Conservation (phyloP, 768 basidiomycete species). For the Chiua virens region DNA sequence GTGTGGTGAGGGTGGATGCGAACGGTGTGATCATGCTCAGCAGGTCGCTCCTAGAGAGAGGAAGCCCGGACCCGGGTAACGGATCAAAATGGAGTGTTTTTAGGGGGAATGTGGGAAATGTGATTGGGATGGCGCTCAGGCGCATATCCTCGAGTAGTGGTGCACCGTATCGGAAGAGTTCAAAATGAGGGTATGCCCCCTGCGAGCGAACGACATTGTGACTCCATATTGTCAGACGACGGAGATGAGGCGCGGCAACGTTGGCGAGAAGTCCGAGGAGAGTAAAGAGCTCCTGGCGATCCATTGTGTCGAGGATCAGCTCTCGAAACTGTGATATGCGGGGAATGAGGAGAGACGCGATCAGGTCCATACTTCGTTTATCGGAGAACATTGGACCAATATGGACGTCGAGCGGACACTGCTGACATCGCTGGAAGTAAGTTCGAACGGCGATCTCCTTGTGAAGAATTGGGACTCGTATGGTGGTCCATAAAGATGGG, state of each 20-base stretch:
- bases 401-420: constrained; percentile 32
- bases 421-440: constrained; percentile 33
- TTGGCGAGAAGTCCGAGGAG: constrained; percentile 24
- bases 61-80: constrained; percentile 27
- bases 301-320: constrained; percentile 30
- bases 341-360: constrained; percentile 27
- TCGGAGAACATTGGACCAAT: constrained; percentile 30
- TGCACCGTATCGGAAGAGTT: constrained; percentile 33
- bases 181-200: constrained; percentile 27
- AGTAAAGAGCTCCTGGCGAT: constrained; percentile 29
- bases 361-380: constrained; percentile 22
- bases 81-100: constrained; percentile 38
- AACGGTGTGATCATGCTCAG: constrained; percentile 31
- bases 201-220: constrained; percentile 23
- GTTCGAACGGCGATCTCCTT: constrained; percentile 25
- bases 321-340: constrained; percentile 33
- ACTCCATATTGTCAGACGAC: constrained; percentile 31
- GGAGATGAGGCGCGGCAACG: constrained; percentile 25
- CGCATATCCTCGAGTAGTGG: constrained; percentile 33
- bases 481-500: constrained; percentile 37
- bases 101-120: constrained; percentile 26
- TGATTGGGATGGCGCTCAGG: constrained; percentile 33
- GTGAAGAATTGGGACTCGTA: constrained; percentile 33
- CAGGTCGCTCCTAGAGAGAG: constrained; percentile 27
- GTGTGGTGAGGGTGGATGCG: constrained; percentile 27